These are phyloP conservation scores for Verticillium nubilum DNA, from an alignment of 2,329 filamentous ascomycete species.

Conservation along the genomic window DNA sequence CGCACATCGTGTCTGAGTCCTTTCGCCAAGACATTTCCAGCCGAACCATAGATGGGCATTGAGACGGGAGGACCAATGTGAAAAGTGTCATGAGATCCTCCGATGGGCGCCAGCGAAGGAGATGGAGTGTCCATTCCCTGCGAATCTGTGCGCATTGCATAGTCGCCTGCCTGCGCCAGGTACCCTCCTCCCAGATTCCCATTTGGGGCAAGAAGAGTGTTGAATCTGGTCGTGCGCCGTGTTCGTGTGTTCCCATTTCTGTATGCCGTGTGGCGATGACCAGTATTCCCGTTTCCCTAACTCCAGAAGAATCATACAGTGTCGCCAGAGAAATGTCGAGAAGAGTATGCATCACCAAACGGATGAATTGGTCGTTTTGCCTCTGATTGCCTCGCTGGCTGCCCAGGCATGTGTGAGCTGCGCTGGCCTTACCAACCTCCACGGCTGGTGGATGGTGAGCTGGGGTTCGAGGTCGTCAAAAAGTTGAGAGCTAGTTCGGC, in stretches of 20 bases:
- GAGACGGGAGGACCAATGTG: too few species aligned
- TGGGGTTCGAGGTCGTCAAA: slow-evolving; percentile 38
- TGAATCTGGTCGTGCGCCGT: slow-evolving; percentile 1
- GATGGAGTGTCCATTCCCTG: background rate
- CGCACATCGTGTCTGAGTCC: background rate
- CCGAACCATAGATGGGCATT: too few species aligned
- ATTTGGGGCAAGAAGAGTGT: background rate
- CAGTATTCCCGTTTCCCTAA: slow-evolving; percentile 16
- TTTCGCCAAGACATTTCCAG: background rate
- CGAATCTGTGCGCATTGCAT: background rate
- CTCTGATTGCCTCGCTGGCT: background rate
- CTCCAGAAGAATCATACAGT: slow-evolving; percentile 10
- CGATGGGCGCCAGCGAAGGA: background rate
- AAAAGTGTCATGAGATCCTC: background rate
- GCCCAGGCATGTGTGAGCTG: background rate
- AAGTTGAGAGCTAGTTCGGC: slow-evolving; percentile 70
- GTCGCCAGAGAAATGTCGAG: background rate
- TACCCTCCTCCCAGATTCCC: background rate
- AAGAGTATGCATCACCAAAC: background rate
- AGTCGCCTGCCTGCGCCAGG: background rate
- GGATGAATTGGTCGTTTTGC: background rate
- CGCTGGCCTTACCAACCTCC: slow-evolving; percentile 8
- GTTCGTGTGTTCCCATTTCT: slow-evolving; percentile 7
- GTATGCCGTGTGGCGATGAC: slow-evolving; percentile 15
- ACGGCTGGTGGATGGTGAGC: slow-evolving; percentile 27